Percentiles rank a stretch among this genome's conserved stretches.
Conservation (phyloP, 257 asterid genomes). For the Ballota nigra region DNA sequence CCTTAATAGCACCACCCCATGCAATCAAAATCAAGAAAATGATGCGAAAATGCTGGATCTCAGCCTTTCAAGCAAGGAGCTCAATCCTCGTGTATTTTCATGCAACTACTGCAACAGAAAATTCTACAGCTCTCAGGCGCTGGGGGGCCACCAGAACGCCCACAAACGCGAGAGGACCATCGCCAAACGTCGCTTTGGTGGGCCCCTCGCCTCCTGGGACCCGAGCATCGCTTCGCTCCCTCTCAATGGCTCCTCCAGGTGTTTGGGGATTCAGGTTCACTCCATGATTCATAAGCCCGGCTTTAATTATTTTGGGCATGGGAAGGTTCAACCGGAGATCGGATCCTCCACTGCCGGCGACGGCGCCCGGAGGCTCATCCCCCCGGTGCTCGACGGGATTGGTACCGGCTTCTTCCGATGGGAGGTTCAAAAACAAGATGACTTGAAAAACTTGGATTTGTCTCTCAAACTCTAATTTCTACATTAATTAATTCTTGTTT, state of each 20-base stretch:
- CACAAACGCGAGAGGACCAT: slow-evolving; percentile 85
- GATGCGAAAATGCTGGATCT: slow-evolving; percentile 51
- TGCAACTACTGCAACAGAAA: slow-evolving; percentile 87
- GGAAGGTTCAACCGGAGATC: slow-evolving; percentile 46
- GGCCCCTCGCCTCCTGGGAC: too few relatives aligned
- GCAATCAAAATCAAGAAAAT: slow-evolving; percentile 23
- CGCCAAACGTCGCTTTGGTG: slow-evolving; percentile 45
- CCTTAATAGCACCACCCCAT: neutral
- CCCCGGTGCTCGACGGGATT: slow-evolving; percentile 35
- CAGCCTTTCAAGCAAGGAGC: slow-evolving; percentile 44
- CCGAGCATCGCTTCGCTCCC: slow-evolving; percentile 65
- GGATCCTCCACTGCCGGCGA: too few relatives aligned
- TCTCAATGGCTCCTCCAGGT: slow-evolving; percentile 52
- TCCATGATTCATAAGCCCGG: slow-evolving; percentile 69
- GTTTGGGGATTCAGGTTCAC: slow-evolving; percentile 66
- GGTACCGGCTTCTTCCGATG: slow-evolving; percentile 31
- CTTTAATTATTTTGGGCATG: slow-evolving; percentile 18
- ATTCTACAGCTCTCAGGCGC: slow-evolving; percentile 90
- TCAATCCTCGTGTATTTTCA: slow-evolving; percentile 65
- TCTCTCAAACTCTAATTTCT: slow-evolving; percentile 76
- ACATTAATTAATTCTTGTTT: neutral
- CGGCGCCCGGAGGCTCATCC: slow-evolving; percentile 34
- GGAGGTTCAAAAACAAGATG: slow-evolving; percentile 49
- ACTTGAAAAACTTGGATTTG: slow-evolving; percentile 67
- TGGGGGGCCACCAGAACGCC: slow-evolving; percentile 96